Percentiles rank a stretch among this genome's conserved stretches.
These are phyloP conservation scores for Metarhizium anisopliae DNA, from an alignment of 2,329 filamentous ascomycete species.

Conservation along the genomic window DNA sequence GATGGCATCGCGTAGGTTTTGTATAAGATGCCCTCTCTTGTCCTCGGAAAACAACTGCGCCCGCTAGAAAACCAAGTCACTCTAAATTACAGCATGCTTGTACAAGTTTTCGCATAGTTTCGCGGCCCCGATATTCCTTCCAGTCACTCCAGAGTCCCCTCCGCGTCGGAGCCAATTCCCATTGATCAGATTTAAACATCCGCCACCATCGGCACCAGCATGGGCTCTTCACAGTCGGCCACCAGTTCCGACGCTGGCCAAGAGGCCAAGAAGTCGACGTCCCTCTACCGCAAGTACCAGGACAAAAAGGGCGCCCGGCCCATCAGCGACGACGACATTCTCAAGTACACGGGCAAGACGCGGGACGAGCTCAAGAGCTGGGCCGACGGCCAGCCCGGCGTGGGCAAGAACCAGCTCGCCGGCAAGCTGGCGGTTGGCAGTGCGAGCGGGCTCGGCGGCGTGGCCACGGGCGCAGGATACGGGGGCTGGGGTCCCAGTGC, in stretches of 20 bases:
- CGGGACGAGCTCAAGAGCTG: constrained; percentile 25
- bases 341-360: constrained; percentile 32
- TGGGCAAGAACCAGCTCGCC: constrained; percentile 30
- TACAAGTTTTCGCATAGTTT: too few relatives aligned
- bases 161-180: too few relatives aligned
- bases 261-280: constrained; percentile 13
- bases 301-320: constrained; percentile 20
- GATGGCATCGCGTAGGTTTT: too few relatives aligned
- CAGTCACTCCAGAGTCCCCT: too few relatives aligned
- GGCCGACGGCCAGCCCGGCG: constrained; percentile 28
- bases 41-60: too few relatives aligned
- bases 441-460: constrained; percentile 20
- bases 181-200: too few relatives aligned
- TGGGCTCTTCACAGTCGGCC: constrained; percentile 7
- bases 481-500: constrained; percentile 26
- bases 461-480: constrained; percentile 18
- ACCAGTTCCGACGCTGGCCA: neutral
- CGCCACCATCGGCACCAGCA: neutral
- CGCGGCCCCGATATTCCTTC: too few relatives aligned
- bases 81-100: too few relatives aligned
- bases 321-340: constrained; percentile 29
- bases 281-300: constrained; percentile 23
- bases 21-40: too few relatives aligned
- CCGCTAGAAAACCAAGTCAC: too few relatives aligned
- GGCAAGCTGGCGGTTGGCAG: constrained; percentile 22